These are phyloP conservation scores for Claviceps purpurea DNA, from an alignment of 2,329 filamentous ascomycete species.

Conservation along the genomic window DNA sequence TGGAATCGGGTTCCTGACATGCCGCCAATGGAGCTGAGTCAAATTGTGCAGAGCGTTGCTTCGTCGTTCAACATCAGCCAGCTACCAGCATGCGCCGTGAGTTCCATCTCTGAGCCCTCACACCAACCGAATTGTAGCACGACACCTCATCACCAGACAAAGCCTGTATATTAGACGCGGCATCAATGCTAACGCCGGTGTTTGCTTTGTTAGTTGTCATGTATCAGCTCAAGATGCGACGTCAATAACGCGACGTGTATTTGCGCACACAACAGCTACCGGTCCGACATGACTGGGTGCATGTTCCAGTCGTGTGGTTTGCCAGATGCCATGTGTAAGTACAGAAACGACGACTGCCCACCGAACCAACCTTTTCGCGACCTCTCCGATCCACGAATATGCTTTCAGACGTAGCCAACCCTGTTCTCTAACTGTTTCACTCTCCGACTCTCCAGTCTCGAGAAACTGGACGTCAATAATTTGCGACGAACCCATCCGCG, in stretches of 20 bases:
- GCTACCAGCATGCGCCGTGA: conserved; percentile 1
- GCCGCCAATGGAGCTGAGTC: neutral
- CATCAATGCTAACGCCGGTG: neutral
- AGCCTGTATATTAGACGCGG: too few relatives aligned
- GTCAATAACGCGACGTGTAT: conserved; percentile 9
- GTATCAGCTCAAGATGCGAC: conserved; percentile 8
- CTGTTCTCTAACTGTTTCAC: too few relatives aligned
- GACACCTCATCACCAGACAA: neutral
- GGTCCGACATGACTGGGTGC: conserved; percentile 12
- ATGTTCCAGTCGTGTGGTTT: conserved; percentile 9
- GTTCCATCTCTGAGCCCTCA: neutral
- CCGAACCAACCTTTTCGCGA: neutral
- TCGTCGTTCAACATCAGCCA: neutral
- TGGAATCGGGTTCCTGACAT: neutral
- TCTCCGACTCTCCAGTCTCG: conserved; percentile 1
- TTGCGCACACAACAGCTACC: conserved; percentile 1
- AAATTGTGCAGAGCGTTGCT: neutral
- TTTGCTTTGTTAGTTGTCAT: conserved; percentile 7
- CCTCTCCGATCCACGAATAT: too few relatives aligned
- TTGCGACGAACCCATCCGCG: conserved; percentile 9
- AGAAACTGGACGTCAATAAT: conserved; percentile 10
- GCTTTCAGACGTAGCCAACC: too few relatives aligned
- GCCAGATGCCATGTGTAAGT: conserved; percentile 2
- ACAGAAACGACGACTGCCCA: neutral
- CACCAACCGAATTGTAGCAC: too few relatives aligned